phyloP scores from a whole-genome alignment of 2,329 filamentous ascomycete species.

The Thermothelomyces thermophilus region DNA sequence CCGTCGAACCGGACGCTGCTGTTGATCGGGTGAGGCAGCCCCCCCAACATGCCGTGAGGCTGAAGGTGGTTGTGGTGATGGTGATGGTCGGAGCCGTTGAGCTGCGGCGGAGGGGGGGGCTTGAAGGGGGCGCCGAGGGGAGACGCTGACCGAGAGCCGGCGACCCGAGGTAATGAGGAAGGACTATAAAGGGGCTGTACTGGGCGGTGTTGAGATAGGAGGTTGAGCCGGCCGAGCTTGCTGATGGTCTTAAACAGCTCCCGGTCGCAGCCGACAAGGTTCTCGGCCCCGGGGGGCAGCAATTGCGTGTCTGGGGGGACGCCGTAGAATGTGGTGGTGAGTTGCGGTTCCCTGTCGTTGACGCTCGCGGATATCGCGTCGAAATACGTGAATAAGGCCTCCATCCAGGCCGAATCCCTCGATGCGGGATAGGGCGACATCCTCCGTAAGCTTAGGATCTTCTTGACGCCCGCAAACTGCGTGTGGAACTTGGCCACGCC shows the following conservation, averaged over 20 bases:
- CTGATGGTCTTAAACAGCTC: conserved; percentile 81
- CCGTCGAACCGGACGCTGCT: conserved; percentile 50
- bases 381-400: conserved; percentile 88
- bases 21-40: conserved; percentile 41
- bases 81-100: conserved; percentile 23
- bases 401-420: conserved; percentile 80
- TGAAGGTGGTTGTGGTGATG: conserved; percentile 13
- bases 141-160: conserved; percentile 25
- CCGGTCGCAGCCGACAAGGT: conserved; percentile 80
- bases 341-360: conserved; percentile 83
- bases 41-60: conserved; percentile 30
- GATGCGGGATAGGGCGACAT: conserved; percentile 43
- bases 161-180: conserved; percentile 9
- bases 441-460: conserved; percentile 72
- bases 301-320: conserved; percentile 42
- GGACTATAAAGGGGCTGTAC: conserved; percentile 36
- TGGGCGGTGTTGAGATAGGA: conserved; percentile 65
- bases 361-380: conserved; percentile 88
- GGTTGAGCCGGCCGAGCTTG: conserved; percentile 74
- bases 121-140: conserved; percentile 40
- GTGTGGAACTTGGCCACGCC: conserved; percentile 90
- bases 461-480: conserved; percentile 88
- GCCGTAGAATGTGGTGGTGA: conserved; percentile 61
- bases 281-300: conserved; percentile 62
- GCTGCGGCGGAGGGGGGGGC: conserved; percentile 22